A percentile compares a stretch with the other conserved stretches of the same genome.
Evolutionary conservation across 352 stramenopile species (phyloP).

Genomic region (Pythium utonaiense): DNA sequence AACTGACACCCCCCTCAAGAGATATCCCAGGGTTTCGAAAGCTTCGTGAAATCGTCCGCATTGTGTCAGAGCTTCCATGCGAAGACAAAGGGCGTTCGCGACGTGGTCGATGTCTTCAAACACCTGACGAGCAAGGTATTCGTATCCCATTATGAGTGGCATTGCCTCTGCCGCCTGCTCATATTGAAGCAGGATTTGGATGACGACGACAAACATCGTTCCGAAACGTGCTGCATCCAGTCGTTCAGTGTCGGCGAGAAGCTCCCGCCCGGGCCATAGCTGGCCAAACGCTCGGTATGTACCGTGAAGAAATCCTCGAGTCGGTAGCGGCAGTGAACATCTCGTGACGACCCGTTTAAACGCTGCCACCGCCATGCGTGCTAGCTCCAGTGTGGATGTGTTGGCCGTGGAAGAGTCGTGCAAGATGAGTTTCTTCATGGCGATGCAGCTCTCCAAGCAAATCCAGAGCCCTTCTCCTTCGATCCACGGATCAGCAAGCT

Average conservation of each 20-base stretch:
- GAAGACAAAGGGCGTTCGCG: slow-evolving; percentile 48
- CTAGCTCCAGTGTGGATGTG: slow-evolving; percentile 52
- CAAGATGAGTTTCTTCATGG: slow-evolving; percentile 56
- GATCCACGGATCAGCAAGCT: slow-evolving; percentile 23
- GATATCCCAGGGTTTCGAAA: slow-evolving; percentile 26
- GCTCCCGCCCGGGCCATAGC: slow-evolving; percentile 55
- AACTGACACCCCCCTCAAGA: slow-evolving; percentile 26
- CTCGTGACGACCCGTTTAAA: slow-evolving; percentile 51
- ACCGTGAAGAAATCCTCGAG: slow-evolving; percentile 52
- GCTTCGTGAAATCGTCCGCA: slow-evolving; percentile 54
- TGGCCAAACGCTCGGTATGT: slow-evolving; percentile 46
- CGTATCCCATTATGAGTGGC: slow-evolving; percentile 54
- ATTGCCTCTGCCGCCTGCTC: slow-evolving; percentile 41
- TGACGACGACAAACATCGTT: slow-evolving; percentile 39
- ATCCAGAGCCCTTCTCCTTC: slow-evolving; percentile 57
- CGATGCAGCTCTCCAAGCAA: slow-evolving; percentile 44
- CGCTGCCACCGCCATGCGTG: slow-evolving; percentile 57
- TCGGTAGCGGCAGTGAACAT: slow-evolving; percentile 59
- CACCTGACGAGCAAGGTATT: slow-evolving; percentile 38
- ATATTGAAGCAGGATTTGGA: slow-evolving; percentile 53
- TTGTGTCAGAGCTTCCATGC: slow-evolving; percentile 44
- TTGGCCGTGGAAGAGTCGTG: slow-evolving; percentile 28
- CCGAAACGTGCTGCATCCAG: slow-evolving; percentile 34
- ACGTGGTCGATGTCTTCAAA: slow-evolving; percentile 48
- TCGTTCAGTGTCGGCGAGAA: slow-evolving; percentile 41